phyloP scores from a whole-genome alignment of 768 basidiomycete genomes.

The Nevesoporus exiguus region DNA sequence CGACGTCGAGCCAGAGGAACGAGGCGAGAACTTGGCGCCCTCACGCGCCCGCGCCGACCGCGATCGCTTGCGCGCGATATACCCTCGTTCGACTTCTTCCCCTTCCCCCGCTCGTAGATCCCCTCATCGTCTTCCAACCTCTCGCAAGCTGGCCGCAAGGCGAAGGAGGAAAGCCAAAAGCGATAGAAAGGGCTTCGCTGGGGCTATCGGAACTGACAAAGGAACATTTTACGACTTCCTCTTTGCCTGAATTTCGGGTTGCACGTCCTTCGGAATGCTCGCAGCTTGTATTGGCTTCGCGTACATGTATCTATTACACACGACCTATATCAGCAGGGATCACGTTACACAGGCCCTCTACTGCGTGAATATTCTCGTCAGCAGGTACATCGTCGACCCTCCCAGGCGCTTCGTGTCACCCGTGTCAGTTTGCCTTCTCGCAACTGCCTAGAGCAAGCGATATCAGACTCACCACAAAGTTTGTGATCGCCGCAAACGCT shows the following conservation, averaged over 20 bases:
- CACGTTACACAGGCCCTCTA: conserved; percentile 17
- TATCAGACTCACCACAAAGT: conserved; percentile 46
- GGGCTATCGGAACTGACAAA: conserved; percentile 11
- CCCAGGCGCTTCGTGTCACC: conserved; percentile 44
- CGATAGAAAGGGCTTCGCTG: conserved; percentile 11
- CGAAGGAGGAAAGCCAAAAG: conserved; percentile 19
- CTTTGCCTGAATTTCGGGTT: conserved; percentile 31
- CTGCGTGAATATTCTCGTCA: conserved; percentile 51
- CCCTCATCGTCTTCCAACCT: conserved; percentile 22
- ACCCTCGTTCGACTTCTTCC: conserved; percentile 45
- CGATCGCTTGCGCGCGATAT: conserved; percentile 30
- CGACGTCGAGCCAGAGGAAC: neutral
- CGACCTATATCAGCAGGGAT: neutral
- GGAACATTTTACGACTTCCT: conserved; percentile 44
- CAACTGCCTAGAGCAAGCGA: neutral
- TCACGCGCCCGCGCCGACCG: conserved; percentile 20
- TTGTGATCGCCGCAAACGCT: conserved; percentile 76
- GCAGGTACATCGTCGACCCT: conserved; percentile 55
- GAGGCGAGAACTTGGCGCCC: conserved; percentile 6
- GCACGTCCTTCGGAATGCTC: neutral
- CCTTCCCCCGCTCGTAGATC: conserved; percentile 50
- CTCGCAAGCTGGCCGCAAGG: conserved; percentile 12
- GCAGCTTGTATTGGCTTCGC: neutral
- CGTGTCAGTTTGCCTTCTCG: neutral
- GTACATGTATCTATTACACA: conserved; percentile 4